These are phyloP conservation scores for Udeniomyces megalosporus DNA, from an alignment of 768 basidiomycete genomes.

Conservation along the genomic window DNA sequence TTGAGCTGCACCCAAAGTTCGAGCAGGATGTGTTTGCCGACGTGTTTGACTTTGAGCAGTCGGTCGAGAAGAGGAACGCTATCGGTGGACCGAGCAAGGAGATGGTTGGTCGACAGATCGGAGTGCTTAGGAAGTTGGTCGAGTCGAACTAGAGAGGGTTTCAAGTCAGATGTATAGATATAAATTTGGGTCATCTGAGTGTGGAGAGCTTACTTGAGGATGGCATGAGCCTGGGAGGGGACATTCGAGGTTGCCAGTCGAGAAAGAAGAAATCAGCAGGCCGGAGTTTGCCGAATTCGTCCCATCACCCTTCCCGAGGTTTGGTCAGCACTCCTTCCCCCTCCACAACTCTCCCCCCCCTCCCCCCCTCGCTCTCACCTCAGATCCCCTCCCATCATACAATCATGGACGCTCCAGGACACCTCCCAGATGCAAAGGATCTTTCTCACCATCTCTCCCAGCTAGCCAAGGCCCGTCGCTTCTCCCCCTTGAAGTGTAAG, in stretches of 20 bases:
- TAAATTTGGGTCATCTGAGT: background rate
- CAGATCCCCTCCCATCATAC: too few species aligned
- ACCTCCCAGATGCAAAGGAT: too few species aligned
- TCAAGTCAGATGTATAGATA: too few species aligned
- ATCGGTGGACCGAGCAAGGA: constrained; percentile 78
- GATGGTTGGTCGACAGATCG: constrained; percentile 74
- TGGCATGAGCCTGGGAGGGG: background rate
- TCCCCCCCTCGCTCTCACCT: too few species aligned
- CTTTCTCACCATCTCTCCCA: constrained; percentile 56
- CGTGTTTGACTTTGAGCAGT: constrained; percentile 90
- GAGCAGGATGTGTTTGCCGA: constrained; percentile 52
- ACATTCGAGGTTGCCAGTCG: background rate
- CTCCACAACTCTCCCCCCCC: too few species aligned
- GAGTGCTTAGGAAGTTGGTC: constrained; percentile 40
- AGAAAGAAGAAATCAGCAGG: background rate
- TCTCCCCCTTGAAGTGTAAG: constrained; percentile 43
- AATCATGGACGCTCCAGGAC: too few species aligned
- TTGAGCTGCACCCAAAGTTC: constrained; percentile 58
- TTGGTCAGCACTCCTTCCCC: too few species aligned
- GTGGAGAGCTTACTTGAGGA: background rate
- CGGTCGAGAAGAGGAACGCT: constrained; percentile 77
- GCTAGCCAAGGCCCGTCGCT: constrained; percentile 36
- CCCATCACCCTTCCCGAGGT: too few species aligned
- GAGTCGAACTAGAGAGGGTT: background rate
- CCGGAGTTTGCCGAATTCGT: too few species aligned